Conservation (phyloP, 1,284 basidiomycete genomes). For the Cutaneotrichosporon sp. region DNA sequence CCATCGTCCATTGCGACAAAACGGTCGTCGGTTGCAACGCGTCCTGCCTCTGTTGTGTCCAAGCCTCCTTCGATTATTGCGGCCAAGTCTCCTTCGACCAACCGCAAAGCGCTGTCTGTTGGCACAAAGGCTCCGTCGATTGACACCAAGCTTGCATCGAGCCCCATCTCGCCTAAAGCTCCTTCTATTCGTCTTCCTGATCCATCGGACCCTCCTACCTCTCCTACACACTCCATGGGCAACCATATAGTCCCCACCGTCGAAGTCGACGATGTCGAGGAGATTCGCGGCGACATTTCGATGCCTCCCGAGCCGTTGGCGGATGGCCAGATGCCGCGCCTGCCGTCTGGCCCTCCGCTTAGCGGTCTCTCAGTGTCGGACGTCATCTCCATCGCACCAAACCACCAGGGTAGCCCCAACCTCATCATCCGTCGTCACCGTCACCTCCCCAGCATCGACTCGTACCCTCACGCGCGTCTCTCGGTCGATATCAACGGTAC, state of each 20-base stretch:
- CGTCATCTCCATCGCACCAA: slow-evolving; percentile 21
- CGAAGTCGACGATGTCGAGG: slow-evolving; percentile 9
- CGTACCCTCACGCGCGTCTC: slow-evolving; percentile 27
- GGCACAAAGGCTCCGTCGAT: slow-evolving; percentile 1
- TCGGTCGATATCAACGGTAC: slow-evolving; percentile 46
- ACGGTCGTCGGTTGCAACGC: slow-evolving; percentile 2
- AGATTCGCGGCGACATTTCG: slow-evolving; percentile 5
- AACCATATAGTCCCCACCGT: neutral
- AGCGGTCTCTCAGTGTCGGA: slow-evolving; percentile 28
- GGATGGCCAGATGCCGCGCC: neutral
- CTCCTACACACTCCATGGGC: neutral
- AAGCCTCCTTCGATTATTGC: neutral
- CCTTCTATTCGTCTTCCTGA: slow-evolving; percentile 8
- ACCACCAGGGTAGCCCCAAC: slow-evolving; percentile 20
- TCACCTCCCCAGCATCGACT: slow-evolving; percentile 22
- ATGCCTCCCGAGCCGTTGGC: neutral
- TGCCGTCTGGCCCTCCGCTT: slow-evolving; percentile 21
- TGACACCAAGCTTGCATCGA: neutral
- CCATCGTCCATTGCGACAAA: slow-evolving; percentile 4
- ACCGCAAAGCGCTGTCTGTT: neutral
- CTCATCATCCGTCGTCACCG: slow-evolving; percentile 27
- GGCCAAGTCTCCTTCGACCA: neutral
- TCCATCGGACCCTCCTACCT: neutral
- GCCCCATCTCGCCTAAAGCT: slow-evolving; percentile 1
- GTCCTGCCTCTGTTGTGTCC: neutral